Base-by-base conservation (phyloP, 345 rosid species). In the Boechera stricta region DNA sequence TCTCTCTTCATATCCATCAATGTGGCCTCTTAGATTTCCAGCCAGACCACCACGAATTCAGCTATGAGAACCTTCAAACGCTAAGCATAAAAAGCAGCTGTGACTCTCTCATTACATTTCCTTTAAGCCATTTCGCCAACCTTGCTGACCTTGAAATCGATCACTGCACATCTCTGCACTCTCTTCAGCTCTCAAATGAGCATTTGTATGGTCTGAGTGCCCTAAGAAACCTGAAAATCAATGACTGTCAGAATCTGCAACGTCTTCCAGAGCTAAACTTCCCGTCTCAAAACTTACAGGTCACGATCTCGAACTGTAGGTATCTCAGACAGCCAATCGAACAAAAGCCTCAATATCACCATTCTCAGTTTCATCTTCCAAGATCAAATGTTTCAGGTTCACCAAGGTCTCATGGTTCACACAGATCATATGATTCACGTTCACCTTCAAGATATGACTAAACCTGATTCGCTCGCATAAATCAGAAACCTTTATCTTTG, bases 211-310 rank as follows among this genome's bases (percentile, higher is more conserved):
- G 62, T 60, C 71, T 12, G 4, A 44, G 32, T 53, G 71, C 61
- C 48, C 80, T 78, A 10, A 65, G 44, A 36, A 75, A 8, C 15
- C 29, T 82, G 76, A 67, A 58, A 35, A 72, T 82, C 54, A 75
- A 53, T 36, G 77, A 78, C 66, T 82, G 85, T 48, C 66, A 63
- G 73, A 68, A 56, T 56, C 75, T 82, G 53, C 61, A 56, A 55
- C 48, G 24, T 64, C 79, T 72, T 56, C 74, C 78, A 7, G 80
- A 77, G 39, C 41, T 2, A 15, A 52, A 4, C 39, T 60, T 54
- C 56, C 3, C 16, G 10, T 15, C 56, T 57, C 79, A 75, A 24
- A 47, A 35, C 3, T 11, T 61, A 38, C 64, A 67, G 55, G 64
- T 64, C 38, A 67, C 80, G 7, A 33, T 75, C 68, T 28, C 75